Evolutionary conservation across 306 rosid genomes (phyloP), one percentile per base, ranked within the genome.

Genomic region (Cicer judaicum): DNA sequence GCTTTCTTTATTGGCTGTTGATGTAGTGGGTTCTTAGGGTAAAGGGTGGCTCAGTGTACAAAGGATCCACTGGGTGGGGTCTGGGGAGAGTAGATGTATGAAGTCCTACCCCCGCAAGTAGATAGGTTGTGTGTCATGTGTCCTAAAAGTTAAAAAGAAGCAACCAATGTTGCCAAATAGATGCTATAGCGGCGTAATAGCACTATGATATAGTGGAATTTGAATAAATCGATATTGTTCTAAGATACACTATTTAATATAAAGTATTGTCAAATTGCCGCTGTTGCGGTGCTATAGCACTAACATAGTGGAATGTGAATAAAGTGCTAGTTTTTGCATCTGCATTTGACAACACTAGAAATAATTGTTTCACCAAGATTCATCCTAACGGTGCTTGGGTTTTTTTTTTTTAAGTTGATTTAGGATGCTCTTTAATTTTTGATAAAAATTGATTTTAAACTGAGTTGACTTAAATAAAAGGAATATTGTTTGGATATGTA

Each of bases 401-500:
- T 12, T 34, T 29, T 59, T 14, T 42, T 49, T 63, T 43, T 39
- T 14, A 47, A 63, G 40, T 13, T 66, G 56, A 21, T 43, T 7
- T 43, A 2, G 38, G 24, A n/a, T 68, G 61, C 34, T 52, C 2
- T 10, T 65, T 44, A 9, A 38, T 24, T 57, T 57, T 73, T 46
- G 29, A 18, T 7, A 38, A 36, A 48, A 50, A 50, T 0, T 39
- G 29, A 38, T 6, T 48, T 63, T 39, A 21, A 36, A 42, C 34
- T 61, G 8, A 61, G 48, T 12, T 62, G 15, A 50, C 64, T 63
- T 39, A 11, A 15, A 19, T 18, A 12, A 19, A 48, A 38, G 34
- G 5, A 48, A 62, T 47, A 46, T 49, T 68, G 73, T 50, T 75
- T 39, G 11, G 38, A 36, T 7, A 13, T 62, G 70, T 11, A 61